Evolutionary conservation across 495 filamentous ascomycete species (phyloP), one percentile per base, ranked within the genome.

Genomic region (Aspergillus sclerotiicarbonarius): DNA sequence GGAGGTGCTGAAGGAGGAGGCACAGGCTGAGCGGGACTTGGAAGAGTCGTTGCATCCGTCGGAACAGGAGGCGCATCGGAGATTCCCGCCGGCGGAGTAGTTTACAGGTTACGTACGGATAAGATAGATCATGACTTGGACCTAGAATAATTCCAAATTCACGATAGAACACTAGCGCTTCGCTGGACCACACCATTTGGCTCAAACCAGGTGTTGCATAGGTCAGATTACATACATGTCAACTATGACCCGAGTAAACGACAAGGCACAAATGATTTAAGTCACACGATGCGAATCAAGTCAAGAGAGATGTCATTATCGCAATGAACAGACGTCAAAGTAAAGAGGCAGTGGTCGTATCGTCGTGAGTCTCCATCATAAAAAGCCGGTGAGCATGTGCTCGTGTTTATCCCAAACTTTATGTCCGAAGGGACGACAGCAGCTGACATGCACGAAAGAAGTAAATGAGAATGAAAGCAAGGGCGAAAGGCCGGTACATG

Each of bases 11-110:
- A 53, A 32, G 18, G 75, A 73, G 51, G 76, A 76, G 52, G 58
- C 54, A 50, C 68, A 71, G 60, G 75, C 77, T 9, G 69, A 74
- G 66, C 60, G 64, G 21, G 71, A 76, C 51, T 63, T 77, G 13
- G 58, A 62, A 48, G 68, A 60, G 45, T 71, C 67, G 44, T 61
- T 76, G 55, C 64, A 54, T 16, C 58, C 61, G 43, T 62, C 69
- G 8, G 60, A 45, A 46, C 66, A 67, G 56, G 55, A 66, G 54
- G 67, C 47, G 43, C 56, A 67, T 54, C 64, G 56, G 43, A 56
- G 67, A 53, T 58, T 60, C 16, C 25, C 25, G 32, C 53, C 15
- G 37, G n/a, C 37, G n/a, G 58, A 61, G 29, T 56, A 61, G 33
- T 19, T 25, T 25, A 25, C 25, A 3, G 25, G 2, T 25, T 37